phyloP scores from a whole-genome alignment of 2,329 filamentous ascomycete genomes.

The Cladosporium sp. region DNA sequence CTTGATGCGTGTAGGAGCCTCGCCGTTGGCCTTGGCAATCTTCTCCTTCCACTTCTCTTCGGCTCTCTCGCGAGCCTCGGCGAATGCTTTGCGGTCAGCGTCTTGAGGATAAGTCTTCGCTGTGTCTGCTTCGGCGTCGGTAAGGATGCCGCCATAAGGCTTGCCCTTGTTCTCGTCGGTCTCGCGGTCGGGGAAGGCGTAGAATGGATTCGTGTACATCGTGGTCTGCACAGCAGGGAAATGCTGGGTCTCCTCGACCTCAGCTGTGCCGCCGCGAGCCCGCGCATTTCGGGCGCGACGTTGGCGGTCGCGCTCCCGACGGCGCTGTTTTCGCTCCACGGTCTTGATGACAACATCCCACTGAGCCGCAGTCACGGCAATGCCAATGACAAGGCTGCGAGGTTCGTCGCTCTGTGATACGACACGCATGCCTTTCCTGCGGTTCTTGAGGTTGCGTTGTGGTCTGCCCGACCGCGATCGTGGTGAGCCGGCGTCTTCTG shows the following conservation, averaged over 20 bases:
- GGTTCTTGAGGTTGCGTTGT: constrained; percentile 58
- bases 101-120: constrained; percentile 79
- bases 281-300: constrained; percentile 48
- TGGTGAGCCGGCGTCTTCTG: constrained; percentile 32
- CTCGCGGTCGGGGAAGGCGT: constrained; percentile 86
- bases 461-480: constrained; percentile 42
- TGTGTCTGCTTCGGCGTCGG: constrained; percentile 86
- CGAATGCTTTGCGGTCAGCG: constrained; percentile 81
- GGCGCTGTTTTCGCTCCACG: constrained; percentile 56
- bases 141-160: constrained; percentile 91
- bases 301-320: constrained; percentile 46
- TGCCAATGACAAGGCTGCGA: constrained; percentile 56
- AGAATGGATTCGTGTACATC: constrained; percentile 75
- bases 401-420: constrained; percentile 35
- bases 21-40: constrained; percentile 61
- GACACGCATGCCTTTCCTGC: constrained; percentile 38
- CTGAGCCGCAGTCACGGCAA: constrained; percentile 37
- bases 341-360: constrained; percentile 38
- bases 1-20: constrained; percentile 61
- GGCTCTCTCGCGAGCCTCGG: constrained; percentile 83
- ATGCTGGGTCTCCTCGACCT: constrained; percentile 46
- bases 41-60: constrained; percentile 87
- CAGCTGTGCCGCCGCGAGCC: constrained; percentile 37
- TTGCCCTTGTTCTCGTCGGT: constrained; percentile 87
- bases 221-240: constrained; percentile 61